Evolutionary conservation across 768 basidiomycete species (phyloP), one percentile per base, ranked within the genome.

Genomic region (Exidia glandulosa): DNA sequence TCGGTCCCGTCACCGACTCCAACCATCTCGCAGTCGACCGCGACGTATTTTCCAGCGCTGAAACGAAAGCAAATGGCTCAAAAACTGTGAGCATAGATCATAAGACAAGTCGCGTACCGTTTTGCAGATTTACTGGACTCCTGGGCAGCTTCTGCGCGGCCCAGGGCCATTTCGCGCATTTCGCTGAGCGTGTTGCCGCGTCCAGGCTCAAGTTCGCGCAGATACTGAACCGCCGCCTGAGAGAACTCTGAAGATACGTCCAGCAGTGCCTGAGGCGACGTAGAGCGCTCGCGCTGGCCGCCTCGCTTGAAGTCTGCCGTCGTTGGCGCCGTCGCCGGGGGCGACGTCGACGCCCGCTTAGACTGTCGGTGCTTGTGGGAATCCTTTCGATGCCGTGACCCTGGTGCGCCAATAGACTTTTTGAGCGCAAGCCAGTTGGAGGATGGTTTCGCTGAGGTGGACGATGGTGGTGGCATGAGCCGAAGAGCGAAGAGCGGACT

Each of bases 1-100:
- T 95, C 91, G 2, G 72, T 72, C 25, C 90, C 91, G 29, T 85
- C 79, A 1, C 93, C 93, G n/a, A 95, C 81, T 3, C 94, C 94
- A 12, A 98, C 94, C 93, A 98, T 96, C 72, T 98, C 95, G 66
- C 95, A 98, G 72, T 99, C 95, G 31, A 99, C 75, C 0, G 92
- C 84, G 47, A 96, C 74, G 63, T 88, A 88, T 67, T 81, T 86
- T 55, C 87, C 87, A 37, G n/a, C n/a, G n/a, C n/a, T n/a, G n/a
- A n/a, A n/a, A n/a, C n/a, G n/a, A n/a, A n/a, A n/a, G n/a, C n/a
- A n/a, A n/a, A n/a, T n/a, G n/a, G n/a, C n/a, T n/a, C n/a, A n/a
- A n/a, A n/a, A n/a, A n/a, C n/a, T n/a, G n/a, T n/a, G n/a, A n/a
- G n/a, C n/a, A n/a, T n/a, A n/a, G n/a, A n/a, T n/a, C n/a, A n/a